A percentile compares a stretch with the other conserved stretches of the same genome.
phyloP scores from a whole-genome alignment of 1,284 basidiomycete species.

The Caloboletus firmus region DNA sequence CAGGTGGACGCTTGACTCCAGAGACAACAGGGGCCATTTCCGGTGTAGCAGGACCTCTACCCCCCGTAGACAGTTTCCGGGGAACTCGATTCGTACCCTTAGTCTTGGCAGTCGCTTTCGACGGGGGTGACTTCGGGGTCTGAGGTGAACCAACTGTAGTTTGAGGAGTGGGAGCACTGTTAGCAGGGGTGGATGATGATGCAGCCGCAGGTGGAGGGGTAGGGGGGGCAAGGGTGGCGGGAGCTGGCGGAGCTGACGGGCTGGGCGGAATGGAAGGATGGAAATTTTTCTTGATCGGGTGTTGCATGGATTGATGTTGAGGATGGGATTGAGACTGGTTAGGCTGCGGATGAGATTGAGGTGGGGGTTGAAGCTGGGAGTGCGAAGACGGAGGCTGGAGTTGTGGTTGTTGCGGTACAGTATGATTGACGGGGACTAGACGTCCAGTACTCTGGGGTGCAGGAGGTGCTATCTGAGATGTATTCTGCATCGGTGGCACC shows the following conservation, averaged over 20 bases:
- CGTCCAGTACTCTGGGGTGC: conserved; percentile 19
- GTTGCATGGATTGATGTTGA: conserved; percentile 10
- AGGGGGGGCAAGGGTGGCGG: conserved; percentile 35
- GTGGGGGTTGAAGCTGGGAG: conserved; percentile 14
- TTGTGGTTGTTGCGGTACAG: conserved; percentile 19
- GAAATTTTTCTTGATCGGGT: conserved; percentile 29
- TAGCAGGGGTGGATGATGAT: conserved; percentile 39
- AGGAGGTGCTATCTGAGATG: conserved; percentile 7
- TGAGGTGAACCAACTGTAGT: conserved; percentile 53
- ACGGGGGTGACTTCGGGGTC: conserved; percentile 55
- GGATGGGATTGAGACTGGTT: conserved; percentile 12
- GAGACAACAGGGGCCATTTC: conserved; percentile 32
- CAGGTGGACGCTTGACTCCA: conserved; percentile 56
- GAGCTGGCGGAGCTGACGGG: conserved; percentile 23
- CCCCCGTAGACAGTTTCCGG: conserved; percentile 49
- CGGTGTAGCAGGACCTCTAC: conserved; percentile 39
- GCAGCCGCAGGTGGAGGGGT: conserved; percentile 37
- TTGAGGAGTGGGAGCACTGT: conserved; percentile 52
- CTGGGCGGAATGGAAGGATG: conserved; percentile 21
- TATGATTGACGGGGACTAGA: conserved; percentile 16
- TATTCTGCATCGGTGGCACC: conserved; percentile 21
- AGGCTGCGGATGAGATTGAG: conserved; percentile 16
- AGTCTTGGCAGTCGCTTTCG: conserved; percentile 47
- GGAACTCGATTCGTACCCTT: conserved; percentile 39
- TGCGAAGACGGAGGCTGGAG: conserved; percentile 30